Evolutionary conservation across 805 yeast species (phyloP), one percentile per base, ranked within the genome.

Genomic region (Metschnikowia shivogae): DNA sequence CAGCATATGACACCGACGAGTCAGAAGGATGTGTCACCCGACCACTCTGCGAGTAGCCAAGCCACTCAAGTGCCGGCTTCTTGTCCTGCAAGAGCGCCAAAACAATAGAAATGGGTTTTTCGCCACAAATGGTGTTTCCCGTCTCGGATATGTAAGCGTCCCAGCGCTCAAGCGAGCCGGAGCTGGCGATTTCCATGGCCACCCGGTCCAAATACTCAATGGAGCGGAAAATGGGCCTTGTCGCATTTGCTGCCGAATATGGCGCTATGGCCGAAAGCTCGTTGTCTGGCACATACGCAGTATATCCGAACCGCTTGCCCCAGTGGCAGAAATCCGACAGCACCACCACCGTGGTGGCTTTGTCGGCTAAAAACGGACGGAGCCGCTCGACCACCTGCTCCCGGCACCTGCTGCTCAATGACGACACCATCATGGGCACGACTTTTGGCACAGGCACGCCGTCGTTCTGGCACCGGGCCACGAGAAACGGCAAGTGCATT

Each of bases 291-390:
- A 62, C 50, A 47, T 70, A 72, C 46, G 59, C 58, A 11, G 77
- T 71, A 51, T 68, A 74, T 9, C 68, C 71, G 46, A 74, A 74
- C 12, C 78, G 60, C 11, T 64, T 46, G 7, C 78, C 78, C 99
- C 99, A 93, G 61, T 93, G 99, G 59, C 97, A 90, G 58, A 93
- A 93, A 67, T 93, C 99, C 1, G 92, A 79, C 60, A 95, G 86
- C 4, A 93, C 74, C 12, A 88, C 80, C 62, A 93, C 86, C 2
- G 88, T 82, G 55, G 79, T 80, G 20, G 65, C 64, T 27, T 76
- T 73, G 54, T 82, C 76, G 5, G 61, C 62, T 42, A 88, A 57
- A 55, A 74, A 84, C 1, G 83, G 80, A 8, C 64, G 60, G 44
- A 92, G 65, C 2, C 68, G 54, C 3, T 58, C 53, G 0, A 83